Evolutionary conservation across 257 asterid species (phyloP).

Genomic region (Plectranthus barbatus): DNA sequence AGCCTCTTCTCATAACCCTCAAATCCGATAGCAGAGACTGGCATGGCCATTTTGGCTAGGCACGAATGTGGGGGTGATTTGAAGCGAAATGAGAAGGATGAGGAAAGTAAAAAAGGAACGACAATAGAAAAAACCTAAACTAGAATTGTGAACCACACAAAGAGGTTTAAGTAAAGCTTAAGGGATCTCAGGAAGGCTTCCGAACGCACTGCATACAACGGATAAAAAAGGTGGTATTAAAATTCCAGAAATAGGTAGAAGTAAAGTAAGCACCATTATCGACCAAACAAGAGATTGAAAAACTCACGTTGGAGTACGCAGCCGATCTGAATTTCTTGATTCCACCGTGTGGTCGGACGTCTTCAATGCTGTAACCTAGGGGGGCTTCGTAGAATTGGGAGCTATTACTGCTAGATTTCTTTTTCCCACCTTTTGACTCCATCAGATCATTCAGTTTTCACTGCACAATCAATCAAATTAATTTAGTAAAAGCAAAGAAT

Average conservation of each 20-base stretch:
- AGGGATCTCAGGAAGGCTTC: slow-evolving; percentile 66
- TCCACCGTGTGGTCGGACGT: slow-evolving; percentile 90
- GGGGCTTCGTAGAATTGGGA: slow-evolving; percentile 77
- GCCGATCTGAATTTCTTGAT: slow-evolving; percentile 93
- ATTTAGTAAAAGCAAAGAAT: background rate
- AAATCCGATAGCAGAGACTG: slow-evolving; percentile 67
- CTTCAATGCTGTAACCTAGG: slow-evolving; percentile 88
- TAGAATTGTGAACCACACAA: slow-evolving; percentile 13
- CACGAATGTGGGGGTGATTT: slow-evolving; percentile 4
- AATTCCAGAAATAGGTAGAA: background rate
- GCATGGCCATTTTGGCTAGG: slow-evolving; percentile 38
- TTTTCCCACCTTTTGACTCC: slow-evolving; percentile 68
- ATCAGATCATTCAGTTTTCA: slow-evolving; percentile 47
- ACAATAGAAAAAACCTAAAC: slow-evolving; percentile 11
- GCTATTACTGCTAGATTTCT: slow-evolving; percentile 72
- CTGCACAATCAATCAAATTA: slow-evolving; percentile 14
- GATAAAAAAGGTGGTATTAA: background rate
- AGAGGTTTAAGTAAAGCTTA: slow-evolving; percentile 20
- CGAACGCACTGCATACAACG: slow-evolving; percentile 60
- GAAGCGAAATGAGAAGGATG: slow-evolving; percentile 24
- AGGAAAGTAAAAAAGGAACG: slow-evolving; percentile 23
- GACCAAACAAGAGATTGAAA: background rate
- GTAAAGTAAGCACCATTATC: too few species aligned
- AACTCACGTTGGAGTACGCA: slow-evolving; percentile 87
- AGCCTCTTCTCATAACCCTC: slow-evolving; percentile 88